These are phyloP conservation scores for Colletotrichum cereale DNA, from an alignment of 2,329 filamentous ascomycete species.

Conservation along the genomic window DNA sequence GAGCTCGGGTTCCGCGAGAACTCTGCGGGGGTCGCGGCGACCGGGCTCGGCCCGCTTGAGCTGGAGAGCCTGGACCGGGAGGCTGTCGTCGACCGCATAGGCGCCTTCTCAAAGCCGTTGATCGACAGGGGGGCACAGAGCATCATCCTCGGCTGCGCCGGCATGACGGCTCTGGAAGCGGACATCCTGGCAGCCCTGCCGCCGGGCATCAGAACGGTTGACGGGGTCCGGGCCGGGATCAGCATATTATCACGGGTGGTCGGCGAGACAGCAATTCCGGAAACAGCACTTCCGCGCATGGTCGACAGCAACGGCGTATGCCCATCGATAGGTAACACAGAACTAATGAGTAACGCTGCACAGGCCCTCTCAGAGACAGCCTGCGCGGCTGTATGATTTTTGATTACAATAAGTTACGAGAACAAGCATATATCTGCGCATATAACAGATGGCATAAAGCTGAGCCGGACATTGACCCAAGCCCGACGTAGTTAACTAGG, in stretches of 20 bases:
- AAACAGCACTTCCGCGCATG: background rate
- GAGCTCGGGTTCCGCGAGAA: background rate
- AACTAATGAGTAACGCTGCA: background rate
- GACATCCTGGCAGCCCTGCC: constrained; percentile 9
- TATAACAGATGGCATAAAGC: background rate
- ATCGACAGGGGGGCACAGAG: constrained; percentile 14
- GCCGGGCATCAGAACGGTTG: background rate
- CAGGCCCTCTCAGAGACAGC: background rate
- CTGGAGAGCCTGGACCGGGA: constrained; percentile 17
- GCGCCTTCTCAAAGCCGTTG: background rate
- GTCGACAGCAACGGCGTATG: background rate
- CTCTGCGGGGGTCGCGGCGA: constrained; percentile 23
- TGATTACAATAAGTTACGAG: background rate
- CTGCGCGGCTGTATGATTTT: background rate
- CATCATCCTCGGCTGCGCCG: constrained; percentile 34
- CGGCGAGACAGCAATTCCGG: background rate
- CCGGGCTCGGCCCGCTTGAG: constrained; percentile 23
- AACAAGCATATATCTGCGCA: background rate
- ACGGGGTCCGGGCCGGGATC: constrained; percentile 32
- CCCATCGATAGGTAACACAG: background rate
- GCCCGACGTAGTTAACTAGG: background rate
- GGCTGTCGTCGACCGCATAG: constrained; percentile 17
- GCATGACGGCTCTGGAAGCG: constrained; percentile 26
- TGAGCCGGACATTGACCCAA: background rate
- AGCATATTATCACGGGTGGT: background rate